Evolutionary conservation across 148 eudicot species (phyloP).

Genomic region (Cornus kousa): DNA sequence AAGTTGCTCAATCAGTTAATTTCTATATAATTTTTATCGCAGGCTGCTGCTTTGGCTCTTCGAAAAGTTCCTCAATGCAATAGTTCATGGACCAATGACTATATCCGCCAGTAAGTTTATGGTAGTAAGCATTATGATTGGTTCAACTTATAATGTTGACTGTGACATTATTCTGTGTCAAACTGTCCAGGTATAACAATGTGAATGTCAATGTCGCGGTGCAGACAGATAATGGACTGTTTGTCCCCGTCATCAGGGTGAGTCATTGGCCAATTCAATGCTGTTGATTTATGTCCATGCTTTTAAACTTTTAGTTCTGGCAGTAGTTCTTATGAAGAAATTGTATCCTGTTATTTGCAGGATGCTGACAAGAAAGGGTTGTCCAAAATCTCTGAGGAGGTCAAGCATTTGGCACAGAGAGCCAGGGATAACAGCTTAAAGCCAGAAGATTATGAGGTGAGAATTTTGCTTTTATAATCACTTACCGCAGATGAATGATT

Average conservation of each 20-base stretch:
- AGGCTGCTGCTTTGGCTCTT: slow-evolving; percentile 99
- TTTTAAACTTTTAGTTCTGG: background rate
- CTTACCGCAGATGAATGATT: background rate
- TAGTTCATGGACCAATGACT: slow-evolving; percentile 94
- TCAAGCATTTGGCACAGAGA: slow-evolving; percentile 79
- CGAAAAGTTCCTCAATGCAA: slow-evolving; percentile 90
- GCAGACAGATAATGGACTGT: slow-evolving; percentile 94
- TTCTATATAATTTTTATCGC: slow-evolving; percentile 10
- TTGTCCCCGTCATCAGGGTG: slow-evolving; percentile 87
- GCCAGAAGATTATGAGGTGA: slow-evolving; percentile 93
- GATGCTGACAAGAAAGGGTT: slow-evolving; percentile 98
- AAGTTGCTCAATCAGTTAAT: background rate
- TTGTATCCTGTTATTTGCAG: slow-evolving; percentile 33
- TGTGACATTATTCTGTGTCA: slow-evolving; percentile 3
- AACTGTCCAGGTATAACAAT: slow-evolving; percentile 59
- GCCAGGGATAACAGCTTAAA: slow-evolving; percentile 89
- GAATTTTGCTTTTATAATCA: background rate
- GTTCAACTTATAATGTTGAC: background rate
- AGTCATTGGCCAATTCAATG: slow-evolving; percentile 18
- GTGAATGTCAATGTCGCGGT: slow-evolving; percentile 95
- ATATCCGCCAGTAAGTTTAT: slow-evolving; percentile 81
- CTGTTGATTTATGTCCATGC: background rate
- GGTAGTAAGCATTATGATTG: background rate
- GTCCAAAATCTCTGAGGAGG: slow-evolving; percentile 77
- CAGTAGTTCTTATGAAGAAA: background rate